Conservation (phyloP, 208 protist genomes). For the Wallacemonas sp. region DNA sequence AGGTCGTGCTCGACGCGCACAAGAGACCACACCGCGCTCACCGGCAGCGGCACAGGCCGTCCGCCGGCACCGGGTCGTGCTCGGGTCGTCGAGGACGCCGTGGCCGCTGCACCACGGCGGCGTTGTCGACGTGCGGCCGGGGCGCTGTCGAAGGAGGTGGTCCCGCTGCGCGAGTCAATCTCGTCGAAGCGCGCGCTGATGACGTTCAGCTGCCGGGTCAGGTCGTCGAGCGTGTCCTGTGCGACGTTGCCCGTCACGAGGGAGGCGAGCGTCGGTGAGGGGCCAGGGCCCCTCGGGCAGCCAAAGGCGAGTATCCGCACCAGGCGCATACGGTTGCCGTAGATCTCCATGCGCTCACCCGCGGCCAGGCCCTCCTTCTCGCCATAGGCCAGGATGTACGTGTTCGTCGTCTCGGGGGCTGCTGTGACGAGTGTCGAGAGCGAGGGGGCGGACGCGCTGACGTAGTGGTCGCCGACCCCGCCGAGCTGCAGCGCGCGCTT, state of each 20-base stretch:
- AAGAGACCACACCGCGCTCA: neutral
- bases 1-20: neutral
- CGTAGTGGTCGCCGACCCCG: slow-evolving; percentile 40
- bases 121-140: neutral
- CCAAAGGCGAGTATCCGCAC: slow-evolving; percentile 48
- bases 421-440: slow-evolving; percentile 43
- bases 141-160: slow-evolving; percentile 10
- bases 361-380: slow-evolving; percentile 60
- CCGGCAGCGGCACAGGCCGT: neutral
- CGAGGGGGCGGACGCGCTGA: slow-evolving; percentile 28
- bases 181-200: slow-evolving; percentile 33
- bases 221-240: slow-evolving; percentile 8
- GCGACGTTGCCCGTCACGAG: slow-evolving; percentile 17
- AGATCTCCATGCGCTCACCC: slow-evolving; percentile 70
- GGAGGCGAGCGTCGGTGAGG: slow-evolving; percentile 16
- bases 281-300: slow-evolving; percentile 37
- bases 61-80: neutral
- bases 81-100: neutral
- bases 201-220: slow-evolving; percentile 24
- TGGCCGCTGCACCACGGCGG: too few relatives aligned
- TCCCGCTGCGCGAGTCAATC: slow-evolving; percentile 18
- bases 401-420: slow-evolving; percentile 58
- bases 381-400: slow-evolving; percentile 68
- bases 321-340: slow-evolving; percentile 47
- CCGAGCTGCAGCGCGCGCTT: slow-evolving; percentile 34